These are phyloP conservation scores for Komagataella mondaviorum DNA, from an alignment of 805 yeast genomes.

Conservation along the genomic window DNA sequence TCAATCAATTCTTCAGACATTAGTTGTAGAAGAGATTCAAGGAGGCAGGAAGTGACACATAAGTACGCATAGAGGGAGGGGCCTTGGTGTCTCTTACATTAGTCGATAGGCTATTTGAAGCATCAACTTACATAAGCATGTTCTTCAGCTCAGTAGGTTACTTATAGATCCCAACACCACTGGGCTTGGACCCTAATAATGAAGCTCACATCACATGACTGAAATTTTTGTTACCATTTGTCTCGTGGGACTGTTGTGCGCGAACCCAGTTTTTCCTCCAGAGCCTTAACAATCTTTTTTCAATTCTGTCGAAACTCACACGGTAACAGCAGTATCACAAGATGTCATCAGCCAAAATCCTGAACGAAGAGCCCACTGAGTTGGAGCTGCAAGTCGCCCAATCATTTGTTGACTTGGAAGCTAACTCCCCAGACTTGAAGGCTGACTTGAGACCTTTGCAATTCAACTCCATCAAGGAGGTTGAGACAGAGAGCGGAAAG, in stretches of 20 bases:
- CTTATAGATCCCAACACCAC: not conserved
- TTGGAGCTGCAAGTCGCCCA: constrained; percentile 99
- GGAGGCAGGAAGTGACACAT: not conserved
- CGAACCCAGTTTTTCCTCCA: constrained; percentile 1
- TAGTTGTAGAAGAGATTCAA: not conserved
- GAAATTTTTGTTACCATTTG: not conserved
- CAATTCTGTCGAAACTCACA: constrained; percentile 2
- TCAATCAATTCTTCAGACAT: constrained; percentile 31
- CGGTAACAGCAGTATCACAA: constrained; percentile 10
- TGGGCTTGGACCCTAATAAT: not conserved
- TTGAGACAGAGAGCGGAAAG: constrained; percentile 96
- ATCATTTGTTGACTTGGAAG: constrained; percentile 94
- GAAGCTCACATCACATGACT: not conserved
- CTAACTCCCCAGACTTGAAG: constrained; percentile 87
- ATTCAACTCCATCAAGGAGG: constrained; percentile 97
- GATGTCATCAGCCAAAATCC: constrained; percentile 97
- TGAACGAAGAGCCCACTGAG: constrained; percentile 92
- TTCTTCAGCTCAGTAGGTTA: too few relatives aligned
- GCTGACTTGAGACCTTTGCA: constrained; percentile 97
- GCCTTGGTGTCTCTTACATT: not conserved
- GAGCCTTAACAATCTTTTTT: constrained; percentile 1
- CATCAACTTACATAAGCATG: not conserved
- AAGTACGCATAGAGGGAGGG: not conserved
- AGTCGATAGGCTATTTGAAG: not conserved
- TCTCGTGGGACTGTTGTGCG: constrained; percentile 2